A percentile compares a stretch with the other conserved stretches of the same genome.
phyloP scores from a whole-genome alignment of 306 rosid genomes.

The Hylodesmum podocarpum region DNA sequence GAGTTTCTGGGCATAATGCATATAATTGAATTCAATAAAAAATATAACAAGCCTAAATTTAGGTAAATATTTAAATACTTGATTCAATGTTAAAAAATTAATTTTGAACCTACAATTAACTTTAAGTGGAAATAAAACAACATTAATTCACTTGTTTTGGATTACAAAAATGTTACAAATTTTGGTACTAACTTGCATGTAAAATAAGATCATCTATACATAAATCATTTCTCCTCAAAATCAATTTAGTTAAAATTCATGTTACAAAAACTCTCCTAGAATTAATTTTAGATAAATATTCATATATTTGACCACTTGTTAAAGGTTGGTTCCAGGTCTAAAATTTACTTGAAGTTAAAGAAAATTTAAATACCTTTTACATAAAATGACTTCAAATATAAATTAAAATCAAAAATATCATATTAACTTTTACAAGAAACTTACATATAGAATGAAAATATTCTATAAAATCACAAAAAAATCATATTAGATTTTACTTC shows the following conservation, averaged over 20 bases:
- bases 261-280: too few relatives aligned
- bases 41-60: background rate
- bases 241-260: conserved; percentile 1
- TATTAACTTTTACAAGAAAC: too few relatives aligned
- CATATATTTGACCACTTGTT: too few relatives aligned
- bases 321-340: too few relatives aligned
- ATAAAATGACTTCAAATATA: too few relatives aligned
- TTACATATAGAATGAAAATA: too few relatives aligned
- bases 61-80: background rate
- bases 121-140: background rate
- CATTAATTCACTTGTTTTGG: background rate
- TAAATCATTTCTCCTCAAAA: background rate
- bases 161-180: background rate
- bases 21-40: background rate
- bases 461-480: too few relatives aligned
- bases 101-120: background rate
- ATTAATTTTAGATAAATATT: too few relatives aligned
- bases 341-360: too few relatives aligned
- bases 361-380: too few relatives aligned
- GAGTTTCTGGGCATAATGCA: background rate
- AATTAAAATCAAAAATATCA: too few relatives aligned
- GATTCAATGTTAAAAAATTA: background rate
- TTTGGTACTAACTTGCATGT: background rate
- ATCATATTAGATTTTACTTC: too few relatives aligned
- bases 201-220: background rate